Evolutionary conservation across 1,284 basidiomycete genomes (phyloP).

Genomic region (Mrakiaceae sp.): DNA sequence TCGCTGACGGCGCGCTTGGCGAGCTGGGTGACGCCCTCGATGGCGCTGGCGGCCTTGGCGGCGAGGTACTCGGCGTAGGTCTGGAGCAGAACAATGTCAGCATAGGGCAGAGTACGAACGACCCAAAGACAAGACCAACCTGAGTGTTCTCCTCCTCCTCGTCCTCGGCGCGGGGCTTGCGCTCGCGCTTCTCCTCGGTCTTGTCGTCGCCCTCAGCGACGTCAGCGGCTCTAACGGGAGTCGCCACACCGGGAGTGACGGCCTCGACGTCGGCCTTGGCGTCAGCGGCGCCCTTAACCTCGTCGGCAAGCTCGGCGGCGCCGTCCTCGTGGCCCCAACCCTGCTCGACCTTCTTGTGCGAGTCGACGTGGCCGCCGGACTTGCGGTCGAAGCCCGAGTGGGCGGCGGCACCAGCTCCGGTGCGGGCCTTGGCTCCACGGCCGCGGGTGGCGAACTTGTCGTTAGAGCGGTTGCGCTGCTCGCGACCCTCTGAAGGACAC

Average conservation of each 20-base stretch:
- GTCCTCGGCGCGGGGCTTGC: conserved; percentile 44
- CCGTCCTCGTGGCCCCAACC: conserved; percentile 83
- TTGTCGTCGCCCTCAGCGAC: conserved; percentile 24
- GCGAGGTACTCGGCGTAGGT: conserved; percentile 38
- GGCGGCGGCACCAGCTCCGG: conserved; percentile 21
- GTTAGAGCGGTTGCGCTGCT: not conserved
- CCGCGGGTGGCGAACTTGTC: conserved; percentile 8
- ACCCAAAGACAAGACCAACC: conserved; percentile 43
- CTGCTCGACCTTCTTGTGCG: conserved; percentile 81
- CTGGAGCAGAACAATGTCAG: conserved; percentile 21
- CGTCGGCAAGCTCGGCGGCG: conserved; percentile 38
- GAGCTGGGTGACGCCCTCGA: conserved; percentile 24
- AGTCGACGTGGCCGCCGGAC: conserved; percentile 44
- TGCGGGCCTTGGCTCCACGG: conserved; percentile 24
- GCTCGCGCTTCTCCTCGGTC: conserved; percentile 32
- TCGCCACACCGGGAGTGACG: conserved; percentile 38
- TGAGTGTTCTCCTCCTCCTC: conserved; percentile 87
- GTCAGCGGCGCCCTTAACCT: conserved; percentile 34
- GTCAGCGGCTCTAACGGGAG: conserved; percentile 22
- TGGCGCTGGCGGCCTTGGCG: conserved; percentile 30
- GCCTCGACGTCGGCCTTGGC: conserved; percentile 36
- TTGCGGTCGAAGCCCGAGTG: conserved; percentile 29
- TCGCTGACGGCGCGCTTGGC: conserved; percentile 25
- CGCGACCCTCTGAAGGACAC: conserved; percentile 8
- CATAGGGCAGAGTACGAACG: not conserved